Percentiles rank a stretch among this genome's conserved stretches.
phyloP scores from a whole-genome alignment of 2,329 filamentous ascomycete genomes.

The Alternaria tenuissima region DNA sequence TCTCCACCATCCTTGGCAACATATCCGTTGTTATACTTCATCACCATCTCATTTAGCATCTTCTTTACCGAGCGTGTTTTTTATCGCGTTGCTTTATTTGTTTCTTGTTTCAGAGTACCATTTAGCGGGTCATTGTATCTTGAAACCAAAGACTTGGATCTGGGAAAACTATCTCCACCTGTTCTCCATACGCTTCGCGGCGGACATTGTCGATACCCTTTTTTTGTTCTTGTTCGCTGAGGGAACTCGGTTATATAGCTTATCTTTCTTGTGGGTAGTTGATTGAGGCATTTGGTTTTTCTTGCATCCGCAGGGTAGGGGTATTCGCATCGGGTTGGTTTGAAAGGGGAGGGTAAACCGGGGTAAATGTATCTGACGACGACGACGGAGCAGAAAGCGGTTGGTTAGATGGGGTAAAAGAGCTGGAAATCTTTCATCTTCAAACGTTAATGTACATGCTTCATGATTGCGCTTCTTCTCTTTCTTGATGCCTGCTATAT shows the following conservation, averaged over 20 bases:
- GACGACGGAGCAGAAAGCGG: background rate
- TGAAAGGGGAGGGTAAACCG: background rate
- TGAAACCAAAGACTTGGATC: conserved; percentile 6
- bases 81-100: conserved; percentile 25
- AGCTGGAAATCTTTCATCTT: conserved; percentile 3
- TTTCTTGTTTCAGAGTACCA: conserved; percentile 23
- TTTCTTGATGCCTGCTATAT: background rate
- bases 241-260: background rate
- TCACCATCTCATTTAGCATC: conserved; percentile 18
- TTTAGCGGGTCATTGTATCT: conserved; percentile 29
- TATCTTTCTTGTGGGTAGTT: conserved; percentile 1
- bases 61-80: conserved; percentile 33
- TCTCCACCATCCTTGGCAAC: conserved; percentile 33
- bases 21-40: conserved; percentile 3
- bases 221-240: conserved; percentile 6
- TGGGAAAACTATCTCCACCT: background rate
- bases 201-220: conserved; percentile 10
- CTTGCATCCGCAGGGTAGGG: background rate
- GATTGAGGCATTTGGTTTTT: conserved; percentile 1
- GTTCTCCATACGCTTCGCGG: conserved; percentile 10
- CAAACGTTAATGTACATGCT: conserved; percentile 21
- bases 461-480: conserved; percentile 1
- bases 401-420: conserved; percentile 1
- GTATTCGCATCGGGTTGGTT: conserved; percentile 2
- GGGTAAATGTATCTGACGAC: background rate